phyloP scores from a whole-genome alignment of 148 eudicot genomes.

The Drosera capensis region DNA sequence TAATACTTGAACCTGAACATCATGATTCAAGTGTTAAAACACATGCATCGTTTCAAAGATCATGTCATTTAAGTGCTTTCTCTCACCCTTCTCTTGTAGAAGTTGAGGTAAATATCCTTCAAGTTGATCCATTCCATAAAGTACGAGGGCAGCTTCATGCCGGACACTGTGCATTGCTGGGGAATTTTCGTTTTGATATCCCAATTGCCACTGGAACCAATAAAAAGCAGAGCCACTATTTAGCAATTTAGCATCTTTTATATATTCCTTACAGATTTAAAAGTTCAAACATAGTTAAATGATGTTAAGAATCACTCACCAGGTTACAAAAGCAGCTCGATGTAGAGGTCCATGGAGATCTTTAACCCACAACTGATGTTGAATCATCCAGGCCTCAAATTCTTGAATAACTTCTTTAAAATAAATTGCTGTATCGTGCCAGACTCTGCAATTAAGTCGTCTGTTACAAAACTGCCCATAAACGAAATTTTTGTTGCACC shows the following conservation, averaged over 20 bases:
- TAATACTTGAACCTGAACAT: no score
- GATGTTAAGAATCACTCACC: constrained; percentile 77
- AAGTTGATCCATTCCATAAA: constrained; percentile 95
- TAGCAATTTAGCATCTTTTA: neutral
- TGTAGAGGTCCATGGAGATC: constrained; percentile 34
- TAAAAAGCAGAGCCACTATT: constrained; percentile 2
- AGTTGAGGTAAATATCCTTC: constrained; percentile 78
- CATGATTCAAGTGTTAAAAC: neutral
- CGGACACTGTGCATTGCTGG: constrained; percentile 70
- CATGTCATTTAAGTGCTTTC: neutral
- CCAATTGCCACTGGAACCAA: constrained; percentile 79
- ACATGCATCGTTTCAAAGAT: neutral
- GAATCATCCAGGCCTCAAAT: constrained; percentile 75
- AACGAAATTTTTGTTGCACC: no score
- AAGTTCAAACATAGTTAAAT: no score
- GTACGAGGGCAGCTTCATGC: constrained; percentile 68
- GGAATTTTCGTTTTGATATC: constrained; percentile 95
- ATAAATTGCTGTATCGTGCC: constrained; percentile 93
- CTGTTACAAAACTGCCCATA: no score
- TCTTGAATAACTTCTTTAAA: constrained; percentile 74
- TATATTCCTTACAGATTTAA: no score
- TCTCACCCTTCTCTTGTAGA: constrained; percentile 72
- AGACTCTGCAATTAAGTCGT: constrained; percentile 53
- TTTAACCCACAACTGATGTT: constrained; percentile 42
- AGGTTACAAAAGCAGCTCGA: constrained; percentile 81